Evolutionary conservation across 345 rosid species (phyloP).

Genomic region (Trapa incisa): DNA sequence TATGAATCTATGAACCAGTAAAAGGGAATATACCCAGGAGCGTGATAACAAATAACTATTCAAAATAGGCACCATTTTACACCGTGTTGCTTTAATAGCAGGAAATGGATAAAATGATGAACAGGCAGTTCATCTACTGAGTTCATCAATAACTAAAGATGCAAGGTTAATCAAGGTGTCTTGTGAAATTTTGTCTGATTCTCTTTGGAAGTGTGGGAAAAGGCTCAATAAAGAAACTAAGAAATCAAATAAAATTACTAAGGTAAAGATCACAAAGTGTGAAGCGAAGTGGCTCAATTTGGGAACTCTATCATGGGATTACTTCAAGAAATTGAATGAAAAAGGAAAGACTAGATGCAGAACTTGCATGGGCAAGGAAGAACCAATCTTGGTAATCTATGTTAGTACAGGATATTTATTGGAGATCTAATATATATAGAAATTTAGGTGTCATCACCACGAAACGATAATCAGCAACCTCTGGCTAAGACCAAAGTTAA

Average conservation of each 20-base stretch:
- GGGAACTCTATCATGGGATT: neutral
- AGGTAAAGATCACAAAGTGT: neutral
- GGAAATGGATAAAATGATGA: no score
- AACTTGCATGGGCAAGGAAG: neutral
- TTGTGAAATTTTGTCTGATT: neutral
- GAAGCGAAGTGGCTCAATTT: neutral
- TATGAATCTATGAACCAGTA: constrained; percentile 11
- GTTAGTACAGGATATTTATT: neutral
- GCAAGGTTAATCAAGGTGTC: neutral
- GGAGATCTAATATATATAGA: neutral
- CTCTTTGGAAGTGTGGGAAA: no score
- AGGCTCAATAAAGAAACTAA: no score
- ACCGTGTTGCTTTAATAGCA: no score
- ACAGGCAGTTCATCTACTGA: neutral
- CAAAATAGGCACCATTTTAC: no score
- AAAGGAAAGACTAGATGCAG: neutral
- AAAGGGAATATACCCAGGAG: constrained; percentile 11
- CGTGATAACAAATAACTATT: neutral
- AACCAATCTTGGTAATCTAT: neutral
- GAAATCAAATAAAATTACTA: neutral
- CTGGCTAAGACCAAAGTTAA: no score
- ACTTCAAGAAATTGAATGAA: neutral
- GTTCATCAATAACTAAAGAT: neutral
- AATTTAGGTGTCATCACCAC: neutral
- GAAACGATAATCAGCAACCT: no score